Base-by-base conservation (phyloP, 495 filamentous ascomycete species). In the Aspergillus baeticus region DNA sequence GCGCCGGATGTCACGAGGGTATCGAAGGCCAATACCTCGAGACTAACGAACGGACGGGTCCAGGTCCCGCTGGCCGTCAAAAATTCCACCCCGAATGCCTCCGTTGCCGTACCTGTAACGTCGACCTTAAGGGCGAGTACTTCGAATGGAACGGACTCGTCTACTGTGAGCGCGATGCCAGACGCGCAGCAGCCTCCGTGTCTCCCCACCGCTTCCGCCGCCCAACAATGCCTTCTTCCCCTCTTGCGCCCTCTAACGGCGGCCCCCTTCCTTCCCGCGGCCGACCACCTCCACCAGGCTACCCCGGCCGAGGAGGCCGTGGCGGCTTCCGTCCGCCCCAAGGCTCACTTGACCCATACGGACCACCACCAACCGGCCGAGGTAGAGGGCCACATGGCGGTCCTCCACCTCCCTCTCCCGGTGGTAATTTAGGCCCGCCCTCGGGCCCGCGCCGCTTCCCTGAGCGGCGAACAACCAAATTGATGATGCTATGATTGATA, bases 11-110 rank as follows among this genome's bases (percentile, higher is more conserved):
- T 66, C 82, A 89, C 62, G 71, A 70, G 14, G 94, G 94, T 10
- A 98, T 98, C 62, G 94, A 98, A 65, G 94, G 94, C 2, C 84
- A 93, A 58, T 98, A 95, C 64, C 81, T 98, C n/a, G 92, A 96
- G 64, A 96, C 92, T 11, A 63, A 73, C 3, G 75, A 75, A 47
- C 64, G 58, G 10, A 68, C 62, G 3, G 62, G 61, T n/a, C 66
- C 53, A 2, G 70, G 65, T 2, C 65, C 64, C 6, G 85, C 88
- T 38, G 72, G 80, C 39, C 71, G 81, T 41, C 82, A 81, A 51
- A 96, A 96, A 65, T 95, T 93, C 71, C 94, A 98, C 70, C 84
- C 90, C 0, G 72, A 80, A 14, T 98, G 94, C 67, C 88, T 98
- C 68, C 87, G 83, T 51, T 98, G 94, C 69, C 79, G 79, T 22